Evolutionary conservation across 2,329 filamentous ascomycete species (phyloP).

Genomic region (Tolypocladium tundrense): DNA sequence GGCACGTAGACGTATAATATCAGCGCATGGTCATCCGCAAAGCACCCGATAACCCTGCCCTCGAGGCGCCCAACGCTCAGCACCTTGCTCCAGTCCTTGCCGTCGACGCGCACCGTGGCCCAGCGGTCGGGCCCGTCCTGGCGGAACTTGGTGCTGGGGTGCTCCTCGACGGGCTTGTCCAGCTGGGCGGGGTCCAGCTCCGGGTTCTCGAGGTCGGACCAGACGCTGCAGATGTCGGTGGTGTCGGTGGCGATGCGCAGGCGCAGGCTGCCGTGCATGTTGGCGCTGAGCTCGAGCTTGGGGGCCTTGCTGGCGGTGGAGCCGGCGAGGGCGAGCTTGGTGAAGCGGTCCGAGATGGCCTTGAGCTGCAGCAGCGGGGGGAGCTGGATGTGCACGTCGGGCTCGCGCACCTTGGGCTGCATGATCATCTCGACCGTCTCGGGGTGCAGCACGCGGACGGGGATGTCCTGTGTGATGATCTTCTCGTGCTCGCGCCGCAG

Average conservation of each 20-base stretch:
- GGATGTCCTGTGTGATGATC: slow-evolving; percentile 88
- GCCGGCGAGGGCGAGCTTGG: slow-evolving; percentile 61
- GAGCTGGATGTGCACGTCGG: slow-evolving; percentile 87
- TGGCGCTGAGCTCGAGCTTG: slow-evolving; percentile 78
- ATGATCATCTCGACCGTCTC: slow-evolving; percentile 84
- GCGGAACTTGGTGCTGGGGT: slow-evolving; percentile 72
- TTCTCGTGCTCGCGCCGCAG: slow-evolving; percentile 70
- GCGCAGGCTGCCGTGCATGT: slow-evolving; percentile 83
- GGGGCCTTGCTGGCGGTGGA: slow-evolving; percentile 34
- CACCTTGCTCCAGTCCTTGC: slow-evolving; percentile 89
- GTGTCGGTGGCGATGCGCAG: slow-evolving; percentile 75
- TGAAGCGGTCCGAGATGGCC: slow-evolving; percentile 90
- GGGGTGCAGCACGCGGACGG: slow-evolving; percentile 79
- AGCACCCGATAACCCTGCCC: slow-evolving; percentile 86
- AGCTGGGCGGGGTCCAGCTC: slow-evolving; percentile 73
- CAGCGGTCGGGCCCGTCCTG: slow-evolving; percentile 70
- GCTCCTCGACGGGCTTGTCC: slow-evolving; percentile 60
- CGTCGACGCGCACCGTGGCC: slow-evolving; percentile 85
- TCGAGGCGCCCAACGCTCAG: slow-evolving; percentile 84
- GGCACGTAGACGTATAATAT: slow-evolving; percentile 77
- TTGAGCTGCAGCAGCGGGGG: slow-evolving; percentile 84
- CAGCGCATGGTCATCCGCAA: slow-evolving; percentile 68
- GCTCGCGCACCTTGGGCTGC: slow-evolving; percentile 81
- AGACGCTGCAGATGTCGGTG: slow-evolving; percentile 74
- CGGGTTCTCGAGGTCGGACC: slow-evolving; percentile 79